Evolutionary conservation across 2,329 filamentous ascomycete genomes (phyloP).

Genomic region (Fusarium pseudocircinatum): DNA sequence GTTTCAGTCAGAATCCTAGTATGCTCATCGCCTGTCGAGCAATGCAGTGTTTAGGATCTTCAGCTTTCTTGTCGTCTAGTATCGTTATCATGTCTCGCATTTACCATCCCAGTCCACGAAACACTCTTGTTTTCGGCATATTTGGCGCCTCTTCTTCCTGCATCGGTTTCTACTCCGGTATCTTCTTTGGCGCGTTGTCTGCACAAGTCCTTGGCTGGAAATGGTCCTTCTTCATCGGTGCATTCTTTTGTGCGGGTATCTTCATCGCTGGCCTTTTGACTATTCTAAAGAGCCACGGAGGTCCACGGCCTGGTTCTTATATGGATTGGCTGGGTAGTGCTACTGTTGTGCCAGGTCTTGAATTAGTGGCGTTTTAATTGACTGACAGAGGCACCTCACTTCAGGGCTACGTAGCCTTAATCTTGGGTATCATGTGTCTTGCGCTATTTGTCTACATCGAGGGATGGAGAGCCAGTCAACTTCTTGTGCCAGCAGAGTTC

Average conservation of each 20-base stretch:
- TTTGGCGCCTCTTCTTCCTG: constrained; percentile 68
- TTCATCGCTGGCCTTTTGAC: constrained; percentile 52
- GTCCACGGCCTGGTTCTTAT: constrained; percentile 37
- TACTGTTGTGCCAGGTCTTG: constrained; percentile 71
- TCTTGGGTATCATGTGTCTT: constrained; percentile 70
- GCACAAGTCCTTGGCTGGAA: constrained; percentile 70
- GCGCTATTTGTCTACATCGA: constrained; percentile 73
- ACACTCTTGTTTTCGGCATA: constrained; percentile 73
- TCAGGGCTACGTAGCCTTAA: constrained; percentile 68
- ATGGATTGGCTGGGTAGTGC: constrained; percentile 77
- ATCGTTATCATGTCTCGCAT: constrained; percentile 76
- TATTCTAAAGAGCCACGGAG: constrained; percentile 49
- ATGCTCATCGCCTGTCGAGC: constrained; percentile 80
- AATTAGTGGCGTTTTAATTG: constrained; percentile 78
- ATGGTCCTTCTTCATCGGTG: constrained; percentile 77
- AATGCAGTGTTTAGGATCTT: constrained; percentile 76
- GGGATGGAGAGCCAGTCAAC: constrained; percentile 73
- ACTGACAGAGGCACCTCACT: constrained; percentile 77
- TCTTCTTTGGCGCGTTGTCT: constrained; percentile 72
- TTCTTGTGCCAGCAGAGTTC: constrained; percentile 74
- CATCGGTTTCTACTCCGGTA: constrained; percentile 70
- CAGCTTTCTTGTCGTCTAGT: constrained; percentile 73
- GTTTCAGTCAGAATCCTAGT: constrained; percentile 71
- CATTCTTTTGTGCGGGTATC: constrained; percentile 55
- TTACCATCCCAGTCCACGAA: constrained; percentile 76